Evolutionary conservation across 2,329 filamentous ascomycete genomes (phyloP).

Genomic region (Calonectria hongkongensis): DNA sequence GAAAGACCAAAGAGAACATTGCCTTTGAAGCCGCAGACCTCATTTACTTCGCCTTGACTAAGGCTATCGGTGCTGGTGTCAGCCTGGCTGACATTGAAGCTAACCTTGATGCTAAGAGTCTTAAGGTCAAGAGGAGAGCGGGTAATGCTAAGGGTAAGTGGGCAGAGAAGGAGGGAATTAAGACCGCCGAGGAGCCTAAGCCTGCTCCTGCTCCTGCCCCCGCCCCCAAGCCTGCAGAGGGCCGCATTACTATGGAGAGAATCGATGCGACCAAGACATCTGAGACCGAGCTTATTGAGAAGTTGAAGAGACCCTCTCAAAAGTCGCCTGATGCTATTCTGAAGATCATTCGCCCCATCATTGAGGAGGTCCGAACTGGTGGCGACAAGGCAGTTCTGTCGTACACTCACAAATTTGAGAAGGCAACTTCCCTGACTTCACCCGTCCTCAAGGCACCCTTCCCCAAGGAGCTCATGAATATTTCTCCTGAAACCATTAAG

Average conservation of each 20-base stretch:
- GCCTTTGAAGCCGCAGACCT: conserved; percentile 97
- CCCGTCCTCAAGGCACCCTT: conserved; percentile 95
- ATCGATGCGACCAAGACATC: conserved; percentile 81
- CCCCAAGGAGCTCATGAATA: conserved; percentile 87
- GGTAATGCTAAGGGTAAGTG: conserved; percentile 97
- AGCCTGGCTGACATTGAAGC: conserved; percentile 91
- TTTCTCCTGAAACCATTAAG: conserved; percentile 87
- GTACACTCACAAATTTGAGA: conserved; percentile 99
- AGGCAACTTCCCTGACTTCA: conserved; percentile 91
- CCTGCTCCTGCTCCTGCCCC: conserved; percentile 59
- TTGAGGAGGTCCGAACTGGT: conserved; percentile 87
- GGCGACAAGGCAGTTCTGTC: conserved; percentile 92
- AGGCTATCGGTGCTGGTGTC: conserved; percentile 89
- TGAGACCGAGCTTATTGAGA: conserved; percentile 79
- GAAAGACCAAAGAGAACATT: conserved; percentile 86
- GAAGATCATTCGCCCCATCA: conserved; percentile 92
- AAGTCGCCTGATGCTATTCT: conserved; percentile 96
- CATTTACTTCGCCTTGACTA: conserved; percentile 95
- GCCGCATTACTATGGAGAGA: conserved; percentile 87
- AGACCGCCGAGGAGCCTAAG: conserved; percentile 56
- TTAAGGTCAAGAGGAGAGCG: conserved; percentile 94
- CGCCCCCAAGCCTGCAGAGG: conserved; percentile 61
- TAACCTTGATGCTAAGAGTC: conserved; percentile 93
- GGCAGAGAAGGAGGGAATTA: conserved; percentile 87
- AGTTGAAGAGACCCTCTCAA: conserved; percentile 91